Percentiles rank a stretch among this genome's conserved stretches.
phyloP scores from a whole-genome alignment of 257 asterid species.

The Solanum dulcamara region DNA sequence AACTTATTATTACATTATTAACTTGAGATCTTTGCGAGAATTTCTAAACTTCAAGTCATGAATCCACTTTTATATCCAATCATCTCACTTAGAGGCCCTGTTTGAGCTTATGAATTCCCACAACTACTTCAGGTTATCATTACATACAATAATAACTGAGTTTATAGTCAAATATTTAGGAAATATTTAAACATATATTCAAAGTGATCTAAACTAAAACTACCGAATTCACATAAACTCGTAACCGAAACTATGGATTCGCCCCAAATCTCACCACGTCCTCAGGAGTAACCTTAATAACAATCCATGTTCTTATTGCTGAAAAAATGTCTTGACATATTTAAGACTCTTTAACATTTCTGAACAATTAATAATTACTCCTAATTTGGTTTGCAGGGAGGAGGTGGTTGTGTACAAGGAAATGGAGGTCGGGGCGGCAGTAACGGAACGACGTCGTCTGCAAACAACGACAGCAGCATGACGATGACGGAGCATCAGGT shows the following conservation, averaged over 20 bases:
- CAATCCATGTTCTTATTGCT: not conserved
- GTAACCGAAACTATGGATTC: too few relatives aligned
- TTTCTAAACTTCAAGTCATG: not conserved
- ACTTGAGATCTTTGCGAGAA: not conserved
- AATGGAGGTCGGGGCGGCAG: conserved; percentile 18
- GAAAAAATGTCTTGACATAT: not conserved
- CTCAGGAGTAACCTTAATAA: not conserved
- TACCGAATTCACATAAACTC: too few relatives aligned
- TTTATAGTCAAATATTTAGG: not conserved
- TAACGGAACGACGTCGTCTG: conserved; percentile 41
- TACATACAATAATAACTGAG: not conserved
- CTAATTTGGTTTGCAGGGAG: not conserved
- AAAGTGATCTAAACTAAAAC: not conserved
- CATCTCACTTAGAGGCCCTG: not conserved
- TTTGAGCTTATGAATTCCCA: not conserved
- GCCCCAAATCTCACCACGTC: too few relatives aligned
- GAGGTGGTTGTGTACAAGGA: conserved; percentile 20
- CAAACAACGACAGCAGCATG: conserved; percentile 45
- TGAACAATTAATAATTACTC: too few relatives aligned
- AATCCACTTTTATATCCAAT: not conserved
- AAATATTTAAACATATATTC: too few relatives aligned
- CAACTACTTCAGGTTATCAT: not conserved
- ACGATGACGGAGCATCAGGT: conserved; percentile 86
- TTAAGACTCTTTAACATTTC: not conserved
- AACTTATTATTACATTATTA: not conserved